These are phyloP conservation scores for Ramalina peruviana DNA, from an alignment of 495 filamentous ascomycete species.

Conservation along the genomic window DNA sequence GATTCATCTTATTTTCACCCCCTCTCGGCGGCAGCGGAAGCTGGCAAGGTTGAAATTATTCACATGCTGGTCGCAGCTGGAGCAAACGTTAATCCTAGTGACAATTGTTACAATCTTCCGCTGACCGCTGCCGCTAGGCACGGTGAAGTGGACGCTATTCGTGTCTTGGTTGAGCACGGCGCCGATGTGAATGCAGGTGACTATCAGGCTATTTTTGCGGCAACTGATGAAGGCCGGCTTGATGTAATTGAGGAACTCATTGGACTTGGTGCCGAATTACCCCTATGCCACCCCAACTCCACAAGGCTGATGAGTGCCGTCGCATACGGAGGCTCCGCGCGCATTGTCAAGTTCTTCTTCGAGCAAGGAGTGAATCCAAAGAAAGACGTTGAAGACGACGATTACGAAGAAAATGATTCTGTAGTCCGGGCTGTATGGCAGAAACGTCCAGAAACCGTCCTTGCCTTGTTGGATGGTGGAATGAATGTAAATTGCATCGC, in stretches of 20 bases:
- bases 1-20: background rate
- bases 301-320: background rate
- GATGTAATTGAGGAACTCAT: constrained; percentile 4
- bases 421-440: no score
- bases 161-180: constrained; percentile 5
- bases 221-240: background rate
- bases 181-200: constrained; percentile 3
- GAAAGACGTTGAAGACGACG: background rate
- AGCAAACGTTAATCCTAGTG: background rate
- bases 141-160: background rate
- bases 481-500: no score
- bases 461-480: no score
- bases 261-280: constrained; percentile 3
- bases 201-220: constrained; percentile 1
- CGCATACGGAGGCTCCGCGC: background rate
- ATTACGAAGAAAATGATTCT: background rate
- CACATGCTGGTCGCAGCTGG: background rate
- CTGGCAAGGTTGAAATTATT: background rate
- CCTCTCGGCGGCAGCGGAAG: background rate
- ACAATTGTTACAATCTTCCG: background rate
- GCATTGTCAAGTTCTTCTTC: background rate
- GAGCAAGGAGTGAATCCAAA: background rate
- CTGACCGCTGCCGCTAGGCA: constrained; percentile 1
- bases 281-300: background rate
- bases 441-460: no score